Base-by-base conservation (phyloP, 768 basidiomycete genomes). In the Termitomyces bulborhizus region DNA sequence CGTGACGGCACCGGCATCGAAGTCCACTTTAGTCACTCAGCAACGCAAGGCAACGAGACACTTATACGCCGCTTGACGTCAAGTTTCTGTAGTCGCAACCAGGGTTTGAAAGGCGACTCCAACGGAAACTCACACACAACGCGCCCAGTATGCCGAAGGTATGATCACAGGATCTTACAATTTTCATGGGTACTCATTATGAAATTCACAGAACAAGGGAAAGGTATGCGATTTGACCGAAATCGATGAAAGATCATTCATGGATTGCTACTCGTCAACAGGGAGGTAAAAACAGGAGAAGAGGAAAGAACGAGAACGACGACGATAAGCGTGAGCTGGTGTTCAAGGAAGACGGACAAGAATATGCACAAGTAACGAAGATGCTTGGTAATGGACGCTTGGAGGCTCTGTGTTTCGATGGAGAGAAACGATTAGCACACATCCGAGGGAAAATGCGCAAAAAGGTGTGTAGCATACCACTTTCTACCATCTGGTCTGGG, bases 241-340 rank as follows among this genome's bases (percentile, higher is more conserved):
- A 27, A 31, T 18, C 5, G 6, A 24, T 32, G n/a, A 29, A 12
- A 24, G 32, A 11, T 11, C 24, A 43, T 39, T 15, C 2, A 46
- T 9, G 18, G 50, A 54, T 51, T 16, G 27, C 49, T 49, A 41
- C 31, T 6, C 49, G 13, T 44, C 39, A 32, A 40, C 46, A 99
- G 95, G 96, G 96, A 70, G 97, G 96, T 59, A 98, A 99, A 82
- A 99, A 98, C 77, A 84, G 96, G 75, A 83, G 97, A 83, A 83
- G 97, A 76, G 97, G 97, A 81, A 99, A 99, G 84, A 98, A 98
- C 75, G 96, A 99, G 78, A 97, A 96, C 75, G 97, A 98, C 54
- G 90, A 92, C 64, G 92, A 97, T 77, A 98, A 98, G 80, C 90
- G 97, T 64, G 97, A 99, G 71, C 83, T 98, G 54, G 94, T 98